These are phyloP conservation scores for Blastocystis sp. DNA, from an alignment of 352 stramenopile genomes.

Conservation along the genomic window DNA sequence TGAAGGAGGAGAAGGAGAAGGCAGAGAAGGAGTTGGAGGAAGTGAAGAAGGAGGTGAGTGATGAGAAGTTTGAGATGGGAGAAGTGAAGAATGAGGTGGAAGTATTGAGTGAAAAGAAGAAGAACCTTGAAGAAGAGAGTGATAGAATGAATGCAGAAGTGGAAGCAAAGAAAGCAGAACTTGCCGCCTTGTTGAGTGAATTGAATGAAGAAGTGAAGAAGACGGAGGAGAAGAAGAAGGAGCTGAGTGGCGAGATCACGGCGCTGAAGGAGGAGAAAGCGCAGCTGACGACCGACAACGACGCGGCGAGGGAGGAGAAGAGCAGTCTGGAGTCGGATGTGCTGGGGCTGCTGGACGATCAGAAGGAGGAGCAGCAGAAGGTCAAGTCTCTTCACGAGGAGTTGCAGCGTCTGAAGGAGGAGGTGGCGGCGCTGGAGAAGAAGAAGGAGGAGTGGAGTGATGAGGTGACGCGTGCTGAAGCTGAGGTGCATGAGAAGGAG, in stretches of 20 bases:
- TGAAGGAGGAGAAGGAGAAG: not conserved
- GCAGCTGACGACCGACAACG: conserved; percentile 1
- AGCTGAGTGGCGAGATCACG: not conserved
- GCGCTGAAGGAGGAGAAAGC: not conserved
- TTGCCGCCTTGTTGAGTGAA: not conserved
- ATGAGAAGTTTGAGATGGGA: not conserved
- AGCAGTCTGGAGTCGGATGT: conserved; percentile 22
- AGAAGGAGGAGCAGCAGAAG: too few relatives aligned
- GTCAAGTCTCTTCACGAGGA: too few relatives aligned
- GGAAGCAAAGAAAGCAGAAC: not conserved
- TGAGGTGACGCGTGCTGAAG: too few relatives aligned
- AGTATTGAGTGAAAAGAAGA: not conserved
- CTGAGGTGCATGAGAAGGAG: too few relatives aligned
- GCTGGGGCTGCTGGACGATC: too few relatives aligned
- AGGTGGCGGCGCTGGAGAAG: too few relatives aligned
- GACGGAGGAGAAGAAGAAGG: conserved; percentile 4
- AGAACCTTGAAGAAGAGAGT: not conserved
- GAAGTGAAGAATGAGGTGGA: not conserved
- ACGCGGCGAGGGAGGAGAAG: conserved; percentile 12
- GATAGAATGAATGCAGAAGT: not conserved
- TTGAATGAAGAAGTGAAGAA: not conserved
- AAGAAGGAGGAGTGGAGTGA: too few relatives aligned
- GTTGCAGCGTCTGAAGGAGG: too few relatives aligned
- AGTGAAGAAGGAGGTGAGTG: not conserved
- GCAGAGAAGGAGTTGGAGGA: not conserved